Conservation (phyloP, 2,329 filamentous ascomycete species). For the Ramularia collo-cygni region DNA sequence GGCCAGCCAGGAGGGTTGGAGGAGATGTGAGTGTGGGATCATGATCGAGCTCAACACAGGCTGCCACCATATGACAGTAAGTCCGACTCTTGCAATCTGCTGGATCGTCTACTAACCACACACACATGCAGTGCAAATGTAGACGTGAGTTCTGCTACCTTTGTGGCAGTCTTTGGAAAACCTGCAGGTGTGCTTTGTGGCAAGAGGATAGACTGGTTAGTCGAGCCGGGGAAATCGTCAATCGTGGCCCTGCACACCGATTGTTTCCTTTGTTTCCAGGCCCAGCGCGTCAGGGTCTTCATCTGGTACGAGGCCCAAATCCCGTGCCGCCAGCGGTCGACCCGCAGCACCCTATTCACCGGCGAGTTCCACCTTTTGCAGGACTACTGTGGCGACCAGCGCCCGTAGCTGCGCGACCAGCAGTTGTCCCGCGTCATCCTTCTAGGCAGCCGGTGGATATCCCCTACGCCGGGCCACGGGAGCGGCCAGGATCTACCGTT, state of each 20-base stretch:
- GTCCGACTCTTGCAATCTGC: neutral
- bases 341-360: too few relatives aligned
- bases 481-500: too few relatives aligned
- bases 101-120: neutral
- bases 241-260: neutral
- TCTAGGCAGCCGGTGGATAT: too few relatives aligned
- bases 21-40: neutral
- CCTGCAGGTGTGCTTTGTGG: neutral
- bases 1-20: neutral
- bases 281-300: too few relatives aligned
- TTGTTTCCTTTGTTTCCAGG: too few relatives aligned
- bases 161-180: neutral
- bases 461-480: too few relatives aligned
- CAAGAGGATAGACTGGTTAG: constrained; percentile 1
- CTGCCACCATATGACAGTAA: constrained; percentile 2
- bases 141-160: constrained; percentile 1
- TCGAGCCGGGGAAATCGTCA: neutral
- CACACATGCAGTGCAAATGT: neutral
- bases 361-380: too few relatives aligned
- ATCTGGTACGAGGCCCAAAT: too few relatives aligned
- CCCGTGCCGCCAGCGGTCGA: too few relatives aligned
- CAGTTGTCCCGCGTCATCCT: too few relatives aligned
- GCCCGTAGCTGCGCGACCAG: too few relatives aligned
- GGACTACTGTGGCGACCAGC: too few relatives aligned
- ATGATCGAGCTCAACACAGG: neutral